Evolutionary conservation across 1,284 basidiomycete species (phyloP).

Genomic region (Somion occarium): DNA sequence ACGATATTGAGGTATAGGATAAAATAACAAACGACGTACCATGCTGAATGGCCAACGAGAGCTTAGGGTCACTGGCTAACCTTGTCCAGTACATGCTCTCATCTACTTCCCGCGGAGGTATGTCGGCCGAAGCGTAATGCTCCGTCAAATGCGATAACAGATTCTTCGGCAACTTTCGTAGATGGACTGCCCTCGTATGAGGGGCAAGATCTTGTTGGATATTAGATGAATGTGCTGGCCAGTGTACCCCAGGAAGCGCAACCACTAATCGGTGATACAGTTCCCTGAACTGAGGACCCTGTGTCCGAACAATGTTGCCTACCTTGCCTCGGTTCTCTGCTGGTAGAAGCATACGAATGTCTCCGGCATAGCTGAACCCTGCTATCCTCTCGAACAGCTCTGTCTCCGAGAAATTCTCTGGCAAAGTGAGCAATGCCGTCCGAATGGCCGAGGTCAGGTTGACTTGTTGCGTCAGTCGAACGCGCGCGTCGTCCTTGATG

Average conservation of each 20-base stretch:
- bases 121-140: slow-evolving; percentile 38
- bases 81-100: slow-evolving; percentile 74
- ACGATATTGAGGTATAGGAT: slow-evolving; percentile 1
- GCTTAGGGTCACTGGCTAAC: slow-evolving; percentile 59
- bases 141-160: slow-evolving; percentile 55
- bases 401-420: slow-evolving; percentile 64
- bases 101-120: slow-evolving; percentile 42
- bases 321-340: slow-evolving; percentile 95
- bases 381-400: slow-evolving; percentile 87
- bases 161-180: slow-evolving; percentile 71
- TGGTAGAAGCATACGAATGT: slow-evolving; percentile 91
- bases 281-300: slow-evolving; percentile 80
- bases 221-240: slow-evolving; percentile 43
- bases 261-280: slow-evolving; percentile 79
- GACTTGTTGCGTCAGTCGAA: slow-evolving; percentile 89
- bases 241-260: slow-evolving; percentile 74
- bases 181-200: slow-evolving; percentile 63
- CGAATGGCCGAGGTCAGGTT: slow-evolving; percentile 90
- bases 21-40: slow-evolving; percentile 40
- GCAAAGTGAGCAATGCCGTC: slow-evolving; percentile 66
- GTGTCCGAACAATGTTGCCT: slow-evolving; percentile 85
- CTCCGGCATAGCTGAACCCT: slow-evolving; percentile 84
- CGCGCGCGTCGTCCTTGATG: slow-evolving; percentile 82
- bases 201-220: slow-evolving; percentile 71
- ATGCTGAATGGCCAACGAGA: slow-evolving; percentile 51